These are phyloP conservation scores for Arthrocladium fulminans DNA, from an alignment of 2,329 filamentous ascomycete genomes.

Conservation along the genomic window DNA sequence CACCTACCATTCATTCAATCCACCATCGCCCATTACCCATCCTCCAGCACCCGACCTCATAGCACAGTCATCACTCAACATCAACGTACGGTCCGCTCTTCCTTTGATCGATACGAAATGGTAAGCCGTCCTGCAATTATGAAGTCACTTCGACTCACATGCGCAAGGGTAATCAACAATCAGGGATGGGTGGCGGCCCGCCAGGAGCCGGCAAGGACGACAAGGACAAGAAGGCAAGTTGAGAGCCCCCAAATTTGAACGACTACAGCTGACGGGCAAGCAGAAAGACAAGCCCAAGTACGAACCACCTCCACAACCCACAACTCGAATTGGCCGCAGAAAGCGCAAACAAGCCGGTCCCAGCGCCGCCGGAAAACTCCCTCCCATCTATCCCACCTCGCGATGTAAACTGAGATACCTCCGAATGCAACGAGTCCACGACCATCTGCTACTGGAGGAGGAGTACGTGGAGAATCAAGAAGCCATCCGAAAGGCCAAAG, in stretches of 20 bases:
- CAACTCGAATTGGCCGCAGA: conserved; percentile 92
- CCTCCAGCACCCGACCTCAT: too few relatives aligned
- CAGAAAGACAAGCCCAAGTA: conserved; percentile 99
- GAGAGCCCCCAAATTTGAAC: not conserved
- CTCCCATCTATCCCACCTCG: conserved; percentile 86
- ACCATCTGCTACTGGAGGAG: conserved; percentile 91
- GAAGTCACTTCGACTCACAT: not conserved
- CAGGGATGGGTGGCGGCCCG: conserved; percentile 68
- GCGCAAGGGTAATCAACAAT: conserved; percentile 51
- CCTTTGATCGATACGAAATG: too few relatives aligned
- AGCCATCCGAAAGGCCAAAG: conserved; percentile 84
- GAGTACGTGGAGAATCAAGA: conserved; percentile 99
- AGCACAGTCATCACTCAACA: too few relatives aligned
- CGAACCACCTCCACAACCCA: conserved; percentile 93
- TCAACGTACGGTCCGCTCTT: too few relatives aligned
- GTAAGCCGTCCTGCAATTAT: too few relatives aligned
- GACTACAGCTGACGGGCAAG: conserved; percentile 16
- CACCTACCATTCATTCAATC: too few relatives aligned
- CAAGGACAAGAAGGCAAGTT: conserved; percentile 82
- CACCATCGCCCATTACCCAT: too few relatives aligned
- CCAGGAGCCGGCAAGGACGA: conserved; percentile 68
- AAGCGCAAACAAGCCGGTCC: conserved; percentile 94
- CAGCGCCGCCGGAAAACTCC: conserved; percentile 90
- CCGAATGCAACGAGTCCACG: conserved; percentile 97
- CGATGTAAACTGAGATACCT: conserved; percentile 95